A percentile compares a stretch with the other conserved stretches of the same genome.
Evolutionary conservation across 345 rosid species (phyloP).

Genomic region (Alliaria petiolata): DNA sequence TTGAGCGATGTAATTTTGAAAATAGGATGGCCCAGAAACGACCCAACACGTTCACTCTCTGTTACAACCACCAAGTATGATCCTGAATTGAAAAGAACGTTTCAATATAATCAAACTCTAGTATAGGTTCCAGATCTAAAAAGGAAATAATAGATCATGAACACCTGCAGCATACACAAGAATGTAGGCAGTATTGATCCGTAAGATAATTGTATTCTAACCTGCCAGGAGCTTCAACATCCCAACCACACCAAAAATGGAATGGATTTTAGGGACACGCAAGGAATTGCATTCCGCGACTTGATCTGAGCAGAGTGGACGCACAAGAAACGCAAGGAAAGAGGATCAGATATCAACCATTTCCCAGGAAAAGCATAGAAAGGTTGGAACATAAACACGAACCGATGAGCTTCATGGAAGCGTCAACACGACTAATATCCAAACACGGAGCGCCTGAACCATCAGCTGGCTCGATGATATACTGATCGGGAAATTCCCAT

Average conservation of each 20-base stretch:
- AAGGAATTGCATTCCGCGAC: conserved; percentile 62
- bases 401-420: conserved; percentile 75
- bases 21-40: conserved; percentile 80
- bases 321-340: background rate
- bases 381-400: background rate
- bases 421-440: conserved; percentile 69
- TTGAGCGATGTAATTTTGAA: conserved; percentile 72
- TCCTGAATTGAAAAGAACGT: conserved; percentile 49
- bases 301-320: conserved; percentile 49
- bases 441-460: conserved; percentile 69
- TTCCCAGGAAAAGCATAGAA: background rate
- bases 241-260: conserved; percentile 80
- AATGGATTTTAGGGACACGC: conserved; percentile 79
- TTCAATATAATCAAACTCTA: background rate
- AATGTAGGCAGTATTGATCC: background rate
- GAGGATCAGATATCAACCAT: background rate
- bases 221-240: conserved; percentile 95
- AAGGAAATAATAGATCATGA: background rate
- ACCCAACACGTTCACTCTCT: conserved; percentile 75
- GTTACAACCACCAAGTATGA: conserved; percentile 80
- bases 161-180: background rate
- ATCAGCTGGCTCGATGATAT: conserved; percentile 82
- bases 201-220: conserved; percentile 11
- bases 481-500: conserved; percentile 98
- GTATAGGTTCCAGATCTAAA: background rate